Evolutionary conservation across 495 filamentous ascomycete genomes (phyloP).

Genomic region (Thozetella sp.): DNA sequence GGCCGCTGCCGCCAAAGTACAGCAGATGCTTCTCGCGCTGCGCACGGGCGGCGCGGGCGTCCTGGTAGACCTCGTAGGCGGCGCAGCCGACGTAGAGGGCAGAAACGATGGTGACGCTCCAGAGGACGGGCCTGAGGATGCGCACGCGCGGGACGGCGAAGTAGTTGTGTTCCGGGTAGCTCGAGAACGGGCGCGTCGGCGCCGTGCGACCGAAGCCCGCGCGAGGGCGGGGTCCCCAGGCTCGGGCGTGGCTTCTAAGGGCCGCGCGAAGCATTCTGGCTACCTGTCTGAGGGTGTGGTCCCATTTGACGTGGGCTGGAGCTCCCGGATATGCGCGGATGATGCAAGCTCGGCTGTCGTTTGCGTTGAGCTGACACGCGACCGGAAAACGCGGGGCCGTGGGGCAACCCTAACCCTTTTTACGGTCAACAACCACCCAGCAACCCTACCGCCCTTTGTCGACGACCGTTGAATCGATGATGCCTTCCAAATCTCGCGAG

Average conservation of each 20-base stretch:
- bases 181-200: not conserved
- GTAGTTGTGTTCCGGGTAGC: not conserved
- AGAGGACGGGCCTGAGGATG: conserved; percentile 21
- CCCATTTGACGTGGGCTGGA: not conserved
- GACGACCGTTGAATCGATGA: too few relatives aligned
- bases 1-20: not conserved
- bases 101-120: conserved; percentile 18
- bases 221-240: not conserved
- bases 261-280: not conserved
- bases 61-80: conserved; percentile 23
- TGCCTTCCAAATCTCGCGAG: too few relatives aligned
- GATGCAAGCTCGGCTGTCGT: too few relatives aligned
- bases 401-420: not conserved
- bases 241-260: not conserved
- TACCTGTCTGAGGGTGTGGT: not conserved
- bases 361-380: too few relatives aligned
- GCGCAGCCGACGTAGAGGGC: conserved; percentile 28
- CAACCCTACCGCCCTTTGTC: too few relatives aligned
- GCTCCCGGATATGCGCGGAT: too few relatives aligned
- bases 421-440: too few relatives aligned
- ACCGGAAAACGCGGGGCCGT: too few relatives aligned
- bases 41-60: conserved; percentile 12
- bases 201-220: not conserved
- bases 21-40: not conserved
- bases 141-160: conserved; percentile 13